Base-by-base conservation (phyloP, 169 alveolate species). In the Plasmodium cynomolgi region DNA sequence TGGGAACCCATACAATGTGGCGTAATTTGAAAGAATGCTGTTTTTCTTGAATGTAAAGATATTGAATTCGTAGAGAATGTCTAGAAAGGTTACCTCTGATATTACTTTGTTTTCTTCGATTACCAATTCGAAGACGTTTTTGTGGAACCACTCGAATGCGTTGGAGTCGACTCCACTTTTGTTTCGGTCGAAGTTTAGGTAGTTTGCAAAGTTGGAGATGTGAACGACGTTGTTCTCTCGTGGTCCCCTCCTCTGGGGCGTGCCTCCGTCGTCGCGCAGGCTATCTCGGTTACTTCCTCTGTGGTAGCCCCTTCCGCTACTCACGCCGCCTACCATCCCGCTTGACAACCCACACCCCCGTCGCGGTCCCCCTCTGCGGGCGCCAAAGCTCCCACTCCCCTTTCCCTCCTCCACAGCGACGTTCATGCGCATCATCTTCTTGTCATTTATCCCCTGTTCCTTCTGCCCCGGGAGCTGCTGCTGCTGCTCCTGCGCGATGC, bases 61-160 rank as follows among this genome's bases (percentile, higher is more conserved):
- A n/a, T 85, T 56, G 29, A 85, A 85, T 71, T 85, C 93, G 83
- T 85, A 85, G 17, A 85, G 71, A n/a, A 85, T 77, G 68, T 85
- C 93, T 54, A 85, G n/a, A 34, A 85, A 85, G 11, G 93, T 85
- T n/a, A 85, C 81, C 34, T 75, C 84, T 5, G 93, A 85, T 11
- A 41, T 41, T 4, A 85, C 33, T 54, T 23, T 85, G 80, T 77
- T 75, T 77, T 85, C 93, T 54, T 75, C 93, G 26, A 85, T 85
- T 31, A 85, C 20, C 85, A 85, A 44, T 74, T 85, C 93, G 44
- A 85, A 85, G 2, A 85, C 72, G 33, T 77, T 26, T n/a, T 79
- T 75, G 71, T 85, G 80, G 80, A 85, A 77, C 93, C 93, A 85
- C 17, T 83, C 58, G 71, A 75, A 85, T 75, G 58, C 44, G 33